Conservation (phyloP, 768 basidiomycete genomes). For the Xerocomellus amylosporus region DNA sequence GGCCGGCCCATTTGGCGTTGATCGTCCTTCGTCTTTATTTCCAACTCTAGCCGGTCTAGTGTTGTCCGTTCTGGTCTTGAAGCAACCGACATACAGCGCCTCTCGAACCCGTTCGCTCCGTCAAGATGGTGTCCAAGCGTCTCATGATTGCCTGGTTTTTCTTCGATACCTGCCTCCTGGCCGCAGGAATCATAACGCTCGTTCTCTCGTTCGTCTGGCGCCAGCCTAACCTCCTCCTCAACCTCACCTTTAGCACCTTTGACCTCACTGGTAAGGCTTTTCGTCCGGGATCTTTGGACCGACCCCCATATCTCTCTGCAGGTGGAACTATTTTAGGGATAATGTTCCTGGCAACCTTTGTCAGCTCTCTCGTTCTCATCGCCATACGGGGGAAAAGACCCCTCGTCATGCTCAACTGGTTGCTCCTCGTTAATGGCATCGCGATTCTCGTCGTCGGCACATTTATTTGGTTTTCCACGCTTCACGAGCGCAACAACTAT, state of each 20-base stretch:
- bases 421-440: conserved; percentile 61
- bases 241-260: conserved; percentile 58
- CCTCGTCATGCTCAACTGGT: conserved; percentile 75
- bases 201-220: conserved; percentile 72
- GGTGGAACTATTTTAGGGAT: conserved; percentile 73
- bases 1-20: conserved; percentile 61
- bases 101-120: conserved; percentile 1
- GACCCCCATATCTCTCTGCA: conserved; percentile 28
- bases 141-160: conserved; percentile 71
- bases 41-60: conserved; percentile 42
- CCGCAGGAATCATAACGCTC: conserved; percentile 64
- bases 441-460: conserved; percentile 64
- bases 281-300: background rate
- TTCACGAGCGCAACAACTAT: conserved; percentile 69
- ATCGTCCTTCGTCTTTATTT: conserved; percentile 51
- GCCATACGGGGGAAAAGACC: conserved; percentile 65
- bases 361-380: conserved; percentile 68
- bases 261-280: conserved; percentile 57
- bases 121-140: conserved; percentile 65
- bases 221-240: conserved; percentile 63
- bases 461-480: conserved; percentile 79
- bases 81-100: conserved; percentile 14
- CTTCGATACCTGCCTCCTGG: conserved; percentile 67
- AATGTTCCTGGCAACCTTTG: conserved; percentile 61
- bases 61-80: conserved; percentile 39